These are phyloP conservation scores for Citropsis articulata DNA, from an alignment of 345 rosid species.

Conservation along the genomic window DNA sequence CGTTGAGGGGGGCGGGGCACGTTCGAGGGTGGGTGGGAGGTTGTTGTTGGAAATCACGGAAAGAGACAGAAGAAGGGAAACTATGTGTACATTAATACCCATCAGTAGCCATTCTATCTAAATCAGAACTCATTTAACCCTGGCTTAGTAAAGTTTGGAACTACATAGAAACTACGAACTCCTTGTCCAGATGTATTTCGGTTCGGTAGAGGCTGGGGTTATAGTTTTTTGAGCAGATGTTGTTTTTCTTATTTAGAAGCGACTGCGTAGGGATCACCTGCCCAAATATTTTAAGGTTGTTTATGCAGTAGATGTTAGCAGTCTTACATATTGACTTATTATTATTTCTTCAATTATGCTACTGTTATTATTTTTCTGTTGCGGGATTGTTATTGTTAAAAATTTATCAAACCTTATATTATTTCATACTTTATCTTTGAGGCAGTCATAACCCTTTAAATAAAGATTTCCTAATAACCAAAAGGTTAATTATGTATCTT, in stretches of 20 bases:
- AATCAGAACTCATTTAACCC: background rate
- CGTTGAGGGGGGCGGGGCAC: fast-evolving
- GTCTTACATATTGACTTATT: background rate
- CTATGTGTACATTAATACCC: background rate
- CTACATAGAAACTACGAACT: background rate
- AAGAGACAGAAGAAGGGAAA: background rate
- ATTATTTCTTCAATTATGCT: background rate
- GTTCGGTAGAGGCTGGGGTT: background rate
- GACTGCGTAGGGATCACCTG: no score
- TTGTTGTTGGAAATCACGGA: no score
- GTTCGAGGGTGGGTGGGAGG: no score
- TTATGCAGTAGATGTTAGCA: background rate
- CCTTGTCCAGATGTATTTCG: background rate
- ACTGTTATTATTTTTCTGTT: background rate
- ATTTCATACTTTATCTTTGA: background rate
- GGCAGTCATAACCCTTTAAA: background rate
- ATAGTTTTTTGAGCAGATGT: background rate
- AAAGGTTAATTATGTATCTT: background rate
- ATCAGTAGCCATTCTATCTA: background rate
- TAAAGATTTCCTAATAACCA: background rate
- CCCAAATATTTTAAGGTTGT: no score
- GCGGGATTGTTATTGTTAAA: background rate
- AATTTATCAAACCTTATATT: background rate
- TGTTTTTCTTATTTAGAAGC: background rate
- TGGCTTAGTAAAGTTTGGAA: background rate